Base-by-base conservation (phyloP, 345 rosid species). In the Garcia nutans region DNA sequence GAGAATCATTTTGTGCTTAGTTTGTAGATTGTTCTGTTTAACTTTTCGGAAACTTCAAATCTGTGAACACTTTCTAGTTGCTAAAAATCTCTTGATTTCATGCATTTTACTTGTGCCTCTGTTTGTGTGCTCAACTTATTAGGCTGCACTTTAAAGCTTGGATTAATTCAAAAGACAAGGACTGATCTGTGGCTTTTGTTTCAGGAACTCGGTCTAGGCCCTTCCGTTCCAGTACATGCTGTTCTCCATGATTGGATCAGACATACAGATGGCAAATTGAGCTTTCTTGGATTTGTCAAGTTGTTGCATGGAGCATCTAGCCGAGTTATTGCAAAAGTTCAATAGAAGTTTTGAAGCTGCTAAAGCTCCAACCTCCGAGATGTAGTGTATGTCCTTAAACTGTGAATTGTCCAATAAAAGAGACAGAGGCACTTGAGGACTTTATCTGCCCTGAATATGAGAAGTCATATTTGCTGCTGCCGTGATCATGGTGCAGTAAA, bases 131-230 rank as follows among this genome's bases (percentile, higher is more conserved):
- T 37, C 41, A 37, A 37, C 41, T 37, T 37, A 37, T 37, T 37
- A 37, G 41, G 41, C 41, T 37, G 41, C 6, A 3, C 6, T 37
- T 37, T 37, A 37, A 37, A 37, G 41, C 41, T 37, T 37, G 41
- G 6, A 22, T 47, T 24, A 15, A 68, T 44, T 33, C 23, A 17
- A 6, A 52, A 47, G 31, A 22, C 61, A 31, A 20, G 9, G 26
- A 33, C 74, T 73, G 49, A 74, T 47, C 37, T 45, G 1, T 58
- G 33, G 2, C 75, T 22, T 73, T 63, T 37, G 41, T 72, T 75
- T 77, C 94, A 96, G 99, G 99, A 96, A 76, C 97, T 96, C 11
- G 97, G 99, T 55, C 91, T 96, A 52, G 86, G 98, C 59, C 97
- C 98, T 54, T 88, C 84, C 7, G 78, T 81, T 23, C 84, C 84